Evolutionary conservation across 352 stramenopile genomes (phyloP), one percentile per base, ranked within the genome.

Genomic region (Thalassiosira sp.): DNA sequence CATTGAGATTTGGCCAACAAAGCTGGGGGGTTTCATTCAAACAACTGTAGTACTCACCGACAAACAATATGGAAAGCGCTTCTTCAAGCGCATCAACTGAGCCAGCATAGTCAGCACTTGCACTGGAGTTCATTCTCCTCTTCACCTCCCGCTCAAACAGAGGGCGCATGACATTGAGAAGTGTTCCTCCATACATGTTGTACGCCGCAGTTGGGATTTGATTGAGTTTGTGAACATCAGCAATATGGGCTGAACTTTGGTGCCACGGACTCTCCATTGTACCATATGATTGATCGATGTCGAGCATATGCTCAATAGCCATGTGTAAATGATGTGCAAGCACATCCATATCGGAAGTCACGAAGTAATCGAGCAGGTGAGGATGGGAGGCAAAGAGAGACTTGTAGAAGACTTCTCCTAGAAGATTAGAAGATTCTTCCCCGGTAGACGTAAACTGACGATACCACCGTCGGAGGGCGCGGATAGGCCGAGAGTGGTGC

Each of bases 401-500:
- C 13, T 18, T 28, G 60, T 81, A 79, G 0, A 81, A 75, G 11
- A 33, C 25, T 3, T 74, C 59, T 7, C 56, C 66, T 43, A 81
- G 18, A 43, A 25, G 20, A 3, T 60, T 5, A 22, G 33, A 22
- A 54, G 25, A 10, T 43, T 40, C 31, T 40, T 40, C 31, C 5
- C 31, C 31, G 5, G 31, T 10, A 40, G 5, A 40, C 31, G 10
- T 10, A 40, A 40, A 40, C 5, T 10, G 5, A 10, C 31, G 31
- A 40, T 40, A 40, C 31, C 31, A 40, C 31, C 31, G 31, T 40
- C 31, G 31, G 5, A 40, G 31, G 31, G 31, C 31, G 31, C 31
- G 31, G 10, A 40, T 10, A 10, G 31, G 5, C 5, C 5, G 31
- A 10, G 5, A 5, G 31, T 40, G 5, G 31, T 10, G 31, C 31